Percentiles rank a stretch among this genome's conserved stretches.
Evolutionary conservation across 192 early-diverging fungal species (phyloP).

Genomic region (Cladochytrium replicatum): DNA sequence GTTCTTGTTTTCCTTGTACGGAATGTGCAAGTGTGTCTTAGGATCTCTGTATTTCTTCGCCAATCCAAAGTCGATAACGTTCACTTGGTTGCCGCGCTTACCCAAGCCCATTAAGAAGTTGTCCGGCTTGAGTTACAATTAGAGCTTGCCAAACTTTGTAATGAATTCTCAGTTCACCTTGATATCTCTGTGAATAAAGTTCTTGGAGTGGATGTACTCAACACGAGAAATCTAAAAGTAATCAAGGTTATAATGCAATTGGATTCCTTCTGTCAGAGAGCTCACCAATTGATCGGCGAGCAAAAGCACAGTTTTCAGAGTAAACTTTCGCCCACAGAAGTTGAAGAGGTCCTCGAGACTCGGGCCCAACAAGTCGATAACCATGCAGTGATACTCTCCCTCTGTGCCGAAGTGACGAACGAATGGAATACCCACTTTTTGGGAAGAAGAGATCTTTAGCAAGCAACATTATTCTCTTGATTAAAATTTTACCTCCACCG

Average conservation of each 20-base stretch:
- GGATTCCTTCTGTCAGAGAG: background rate
- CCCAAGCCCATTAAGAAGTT: conserved; percentile 88
- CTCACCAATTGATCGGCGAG: conserved; percentile 77
- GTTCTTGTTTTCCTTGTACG: conserved; percentile 88
- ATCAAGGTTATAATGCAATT: too few relatives aligned
- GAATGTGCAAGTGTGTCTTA: conserved; percentile 76
- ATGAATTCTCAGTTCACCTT: background rate
- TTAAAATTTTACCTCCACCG: conserved; percentile 41
- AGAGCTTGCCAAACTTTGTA: background rate
- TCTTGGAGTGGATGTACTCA: conserved; percentile 74
- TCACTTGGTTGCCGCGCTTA: conserved; percentile 71
- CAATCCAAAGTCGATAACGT: conserved; percentile 86
- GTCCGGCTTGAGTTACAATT: conserved; percentile 52
- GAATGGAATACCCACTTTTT: conserved; percentile 70
- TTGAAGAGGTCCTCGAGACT: conserved; percentile 85
- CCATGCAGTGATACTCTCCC: conserved; percentile 74
- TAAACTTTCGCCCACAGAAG: conserved; percentile 79
- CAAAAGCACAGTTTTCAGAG: conserved; percentile 75
- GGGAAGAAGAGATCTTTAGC: background rate
- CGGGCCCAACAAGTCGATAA: conserved; percentile 86
- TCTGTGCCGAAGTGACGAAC: conserved; percentile 77
- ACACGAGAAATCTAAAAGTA: conserved; percentile 59
- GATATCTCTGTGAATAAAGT: conserved; percentile 71
- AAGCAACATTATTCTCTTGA: background rate
- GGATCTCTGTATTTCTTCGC: conserved; percentile 82